phyloP scores from a whole-genome alignment of 306 rosid species.

The Pachyrhizus erosus region DNA sequence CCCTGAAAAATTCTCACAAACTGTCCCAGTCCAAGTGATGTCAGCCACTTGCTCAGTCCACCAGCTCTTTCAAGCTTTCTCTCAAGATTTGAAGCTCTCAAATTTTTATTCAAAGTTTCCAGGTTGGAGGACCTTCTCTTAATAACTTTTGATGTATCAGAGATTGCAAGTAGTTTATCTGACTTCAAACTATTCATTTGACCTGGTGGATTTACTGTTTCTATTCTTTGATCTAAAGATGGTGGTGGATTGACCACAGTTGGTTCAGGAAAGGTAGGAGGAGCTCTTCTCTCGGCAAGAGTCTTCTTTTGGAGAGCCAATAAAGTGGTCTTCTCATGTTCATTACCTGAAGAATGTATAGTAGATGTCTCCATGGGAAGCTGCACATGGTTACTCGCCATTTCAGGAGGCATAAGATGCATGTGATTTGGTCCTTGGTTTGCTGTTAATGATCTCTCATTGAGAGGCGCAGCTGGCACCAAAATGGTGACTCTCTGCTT shows the following conservation, averaged over 20 bases:
- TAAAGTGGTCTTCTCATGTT: conserved; percentile 47
- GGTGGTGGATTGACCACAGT: conserved; percentile 45
- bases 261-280: conserved; percentile 44
- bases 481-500: conserved; percentile 78
- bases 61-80: conserved; percentile 89
- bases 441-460: conserved; percentile 43
- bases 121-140: conserved; percentile 46
- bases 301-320: conserved; percentile 39
- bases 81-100: conserved; percentile 80
- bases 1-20: conserved; percentile 79
- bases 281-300: conserved; percentile 40
- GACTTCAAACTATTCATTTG: conserved; percentile 48
- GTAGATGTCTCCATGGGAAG: conserved; percentile 46
- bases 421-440: conserved; percentile 53
- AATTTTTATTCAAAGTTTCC: conserved; percentile 53
- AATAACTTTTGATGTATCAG: conserved; percentile 48
- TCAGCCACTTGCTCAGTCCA: conserved; percentile 83
- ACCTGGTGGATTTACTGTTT: conserved; percentile 45
- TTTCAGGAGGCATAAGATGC: conserved; percentile 52
- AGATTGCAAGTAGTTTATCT: conserved; percentile 52
- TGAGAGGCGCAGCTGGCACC: conserved; percentile 63
- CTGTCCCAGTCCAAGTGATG: conserved; percentile 78
- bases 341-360: conserved; percentile 42
- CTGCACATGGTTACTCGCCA: conserved; percentile 33
- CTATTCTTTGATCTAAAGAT: conserved; percentile 43